phyloP scores from a whole-genome alignment of 2,329 filamentous ascomycete genomes.

The Drechslera avenae region DNA sequence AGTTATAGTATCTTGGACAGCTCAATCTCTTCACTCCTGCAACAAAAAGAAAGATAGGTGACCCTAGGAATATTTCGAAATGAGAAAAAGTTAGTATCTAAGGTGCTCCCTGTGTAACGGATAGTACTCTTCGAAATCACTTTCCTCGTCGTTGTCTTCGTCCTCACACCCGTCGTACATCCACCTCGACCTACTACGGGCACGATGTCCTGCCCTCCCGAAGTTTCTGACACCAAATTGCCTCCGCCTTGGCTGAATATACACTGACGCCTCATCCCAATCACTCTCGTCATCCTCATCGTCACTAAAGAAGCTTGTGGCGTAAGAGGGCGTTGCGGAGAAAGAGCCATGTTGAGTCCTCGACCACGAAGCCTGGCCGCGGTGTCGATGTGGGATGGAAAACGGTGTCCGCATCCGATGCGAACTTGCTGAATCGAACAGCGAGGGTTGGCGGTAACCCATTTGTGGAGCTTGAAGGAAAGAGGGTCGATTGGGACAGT shows the following conservation, averaged over 20 bases:
- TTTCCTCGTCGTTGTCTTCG: conserved; percentile 9
- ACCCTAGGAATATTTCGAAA: background rate
- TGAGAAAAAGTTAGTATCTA: conserved; percentile 1
- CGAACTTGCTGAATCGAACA: conserved; percentile 1
- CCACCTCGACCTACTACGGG: conserved; percentile 1
- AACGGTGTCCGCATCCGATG: conserved; percentile 1
- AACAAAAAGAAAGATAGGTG: background rate
- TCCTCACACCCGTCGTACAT: conserved; percentile 20
- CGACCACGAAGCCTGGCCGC: conserved; percentile 7
- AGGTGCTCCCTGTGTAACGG: background rate
- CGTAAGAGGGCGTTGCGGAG: background rate
- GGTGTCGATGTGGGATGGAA: background rate
- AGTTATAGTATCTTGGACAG: background rate
- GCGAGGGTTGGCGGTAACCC: background rate
- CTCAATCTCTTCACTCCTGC: background rate
- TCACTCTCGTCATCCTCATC: conserved; percentile 20
- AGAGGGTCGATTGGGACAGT: background rate
- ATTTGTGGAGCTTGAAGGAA: background rate
- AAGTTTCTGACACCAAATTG: background rate
- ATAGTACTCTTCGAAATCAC: conserved; percentile 2
- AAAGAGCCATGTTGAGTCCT: conserved; percentile 1
- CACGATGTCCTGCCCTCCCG: conserved; percentile 1
- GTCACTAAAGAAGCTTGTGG: conserved; percentile 1
- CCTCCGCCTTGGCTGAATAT: background rate
- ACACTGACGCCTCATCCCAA: conserved; percentile 1